Evolutionary conservation across 306 rosid genomes (phyloP).

Genomic region (Canavalia ensiformis): DNA sequence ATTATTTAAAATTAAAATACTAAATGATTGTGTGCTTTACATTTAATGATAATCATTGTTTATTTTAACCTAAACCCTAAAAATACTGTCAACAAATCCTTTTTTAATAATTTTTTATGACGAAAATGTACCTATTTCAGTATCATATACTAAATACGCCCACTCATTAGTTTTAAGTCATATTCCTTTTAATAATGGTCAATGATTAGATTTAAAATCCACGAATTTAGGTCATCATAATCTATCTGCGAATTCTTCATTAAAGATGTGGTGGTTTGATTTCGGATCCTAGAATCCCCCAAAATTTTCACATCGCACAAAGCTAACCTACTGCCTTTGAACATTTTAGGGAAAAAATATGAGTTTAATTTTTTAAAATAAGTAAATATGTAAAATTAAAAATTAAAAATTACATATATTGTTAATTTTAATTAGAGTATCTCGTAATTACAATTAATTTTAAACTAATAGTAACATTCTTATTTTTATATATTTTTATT

Average conservation of each 20-base stretch:
- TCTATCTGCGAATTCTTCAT: neutral
- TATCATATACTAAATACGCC: neutral
- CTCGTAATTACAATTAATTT: too few species aligned
- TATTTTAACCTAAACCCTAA: neutral
- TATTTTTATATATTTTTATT: too few species aligned
- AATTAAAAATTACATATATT: too few species aligned
- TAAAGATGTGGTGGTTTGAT: neutral
- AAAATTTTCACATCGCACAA: conserved; percentile 1
- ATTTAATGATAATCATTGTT: neutral
- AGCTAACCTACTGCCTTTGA: neutral
- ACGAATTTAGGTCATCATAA: neutral
- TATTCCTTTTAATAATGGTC: neutral
- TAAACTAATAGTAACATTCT: too few species aligned
- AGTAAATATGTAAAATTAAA: too few species aligned
- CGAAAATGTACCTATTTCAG: neutral
- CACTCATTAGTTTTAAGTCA: neutral
- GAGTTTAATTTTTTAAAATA: too few species aligned
- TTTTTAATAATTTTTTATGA: neutral
- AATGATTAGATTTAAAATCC: conserved; percentile 26
- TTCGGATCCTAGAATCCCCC: neutral
- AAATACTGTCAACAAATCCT: neutral
- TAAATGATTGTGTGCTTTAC: neutral
- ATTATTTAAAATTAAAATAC: neutral
- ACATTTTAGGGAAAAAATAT: neutral
- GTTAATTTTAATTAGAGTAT: too few species aligned